phyloP scores from a whole-genome alignment of 140 eudicot genomes.

The Erigeron philadelphicus region DNA sequence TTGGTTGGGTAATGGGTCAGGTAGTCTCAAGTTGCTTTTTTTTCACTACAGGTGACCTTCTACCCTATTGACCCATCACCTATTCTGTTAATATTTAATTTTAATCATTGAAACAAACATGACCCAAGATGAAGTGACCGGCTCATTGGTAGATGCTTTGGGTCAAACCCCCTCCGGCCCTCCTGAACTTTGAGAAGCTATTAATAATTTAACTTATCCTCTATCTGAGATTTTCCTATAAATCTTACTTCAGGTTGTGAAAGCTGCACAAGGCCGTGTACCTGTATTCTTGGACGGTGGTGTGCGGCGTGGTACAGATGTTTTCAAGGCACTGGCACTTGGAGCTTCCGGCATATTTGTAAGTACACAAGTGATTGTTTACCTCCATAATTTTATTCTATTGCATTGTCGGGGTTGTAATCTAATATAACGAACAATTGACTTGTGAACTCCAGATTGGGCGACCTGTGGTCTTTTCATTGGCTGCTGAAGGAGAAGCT shows the following conservation, averaged over 20 bases:
- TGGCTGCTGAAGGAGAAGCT: constrained; percentile 94
- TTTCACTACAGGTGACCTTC: no score
- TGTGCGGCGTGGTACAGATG: constrained; percentile 77
- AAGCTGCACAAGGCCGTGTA: constrained; percentile 75
- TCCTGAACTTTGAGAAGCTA: no score
- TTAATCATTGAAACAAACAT: no score
- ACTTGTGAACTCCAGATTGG: constrained; percentile 53
- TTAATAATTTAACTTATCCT: no score
- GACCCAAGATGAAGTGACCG: no score
- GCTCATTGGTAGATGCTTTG: no score
- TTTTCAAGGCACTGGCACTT: constrained; percentile 75
- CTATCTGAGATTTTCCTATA: background rate
- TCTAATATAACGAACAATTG: background rate
- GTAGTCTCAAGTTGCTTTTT: no score
- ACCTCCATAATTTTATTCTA: background rate
- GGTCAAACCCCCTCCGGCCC: no score
- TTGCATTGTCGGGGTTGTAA: background rate
- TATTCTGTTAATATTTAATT: no score
- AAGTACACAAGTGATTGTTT: constrained; percentile 26
- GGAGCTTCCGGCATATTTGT: constrained; percentile 88
- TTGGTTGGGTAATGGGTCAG: background rate
- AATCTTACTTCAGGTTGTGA: constrained; percentile 40
- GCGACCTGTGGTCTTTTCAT: constrained; percentile 79
- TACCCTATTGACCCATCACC: no score
- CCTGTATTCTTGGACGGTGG: constrained; percentile 88